Base-by-base conservation (phyloP, 768 basidiomycete species). In the Agaricus subrufescens region DNA sequence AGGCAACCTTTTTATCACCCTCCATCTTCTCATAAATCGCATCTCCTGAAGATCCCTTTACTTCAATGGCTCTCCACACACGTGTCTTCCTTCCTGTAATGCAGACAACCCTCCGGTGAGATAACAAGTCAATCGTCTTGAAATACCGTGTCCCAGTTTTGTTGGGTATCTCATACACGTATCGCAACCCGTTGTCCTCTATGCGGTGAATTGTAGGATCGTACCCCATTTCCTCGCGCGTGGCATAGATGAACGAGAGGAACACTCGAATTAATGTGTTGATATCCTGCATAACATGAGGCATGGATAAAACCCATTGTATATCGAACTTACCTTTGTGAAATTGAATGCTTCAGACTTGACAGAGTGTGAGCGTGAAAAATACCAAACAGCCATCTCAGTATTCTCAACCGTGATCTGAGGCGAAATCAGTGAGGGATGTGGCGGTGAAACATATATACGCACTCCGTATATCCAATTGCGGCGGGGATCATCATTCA, bases 81-180 rank as follows among this genome's bases (percentile, higher is more conserved):
- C 62, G 59, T n/a, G 61, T 57, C 39, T 51, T 42, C 9, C 58
- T 40, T 3, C 62, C 60, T 25, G 54, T 56, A 45, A 62, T 54
- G 29, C 48, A 48, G 27, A 52, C 10, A 1, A 26, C 26, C 5
- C 39, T 55, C 23, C 46, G 45, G 25, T 45, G 37, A 25, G 12
- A 19, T n/a, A 57, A 37, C 1, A n/a, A 15, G 12, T 26, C 1
- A 1, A 26, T 42, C 3, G 46, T 58, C 25, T 45, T 45, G 29
- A 51, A 56, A 19, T 52, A 46, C 34, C 40, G 10, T 25, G 44
- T 43, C 9, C n/a, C 27, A 3, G 45, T 44, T 4, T n/a, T 7
- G 10, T n/a, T 53, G 19, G 34, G 4, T 2, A 53, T n/a, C 44
- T 34, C 31, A 15, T 53, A 53, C 19, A 53, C 31, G 12, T 53